Conservation (phyloP, 2,329 filamentous ascomycete species). For the Graphilbum fragrans region DNA sequence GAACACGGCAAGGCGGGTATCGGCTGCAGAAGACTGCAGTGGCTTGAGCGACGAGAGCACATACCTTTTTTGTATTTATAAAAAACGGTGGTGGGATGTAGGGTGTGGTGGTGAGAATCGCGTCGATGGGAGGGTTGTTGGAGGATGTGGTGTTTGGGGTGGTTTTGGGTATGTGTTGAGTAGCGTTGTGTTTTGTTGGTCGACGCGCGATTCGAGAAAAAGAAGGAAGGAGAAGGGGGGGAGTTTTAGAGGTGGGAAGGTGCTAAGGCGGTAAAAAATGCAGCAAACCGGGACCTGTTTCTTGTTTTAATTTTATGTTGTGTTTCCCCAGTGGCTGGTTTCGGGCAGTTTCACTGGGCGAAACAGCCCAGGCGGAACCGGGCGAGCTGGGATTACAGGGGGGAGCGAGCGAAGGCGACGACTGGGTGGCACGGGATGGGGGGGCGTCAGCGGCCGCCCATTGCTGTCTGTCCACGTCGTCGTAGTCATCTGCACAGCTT, state of each 20-base stretch:
- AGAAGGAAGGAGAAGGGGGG: conserved; percentile 2
- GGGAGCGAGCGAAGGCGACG: not conserved
- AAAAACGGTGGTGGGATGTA: no score
- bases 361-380: not conserved
- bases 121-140: not conserved
- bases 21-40: no score
- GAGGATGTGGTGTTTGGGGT: not conserved
- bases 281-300: not conserved
- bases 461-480: no score
- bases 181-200: conserved; percentile 1
- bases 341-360: conserved; percentile 3
- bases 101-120: not conserved
- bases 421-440: not conserved
- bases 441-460: no score
- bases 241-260: conserved; percentile 3
- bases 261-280: not conserved
- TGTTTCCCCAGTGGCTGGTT: conserved; percentile 1
- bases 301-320: not conserved
- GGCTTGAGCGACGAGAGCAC: no score
- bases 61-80: no score
- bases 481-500: no score
- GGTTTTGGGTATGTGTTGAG: not conserved
- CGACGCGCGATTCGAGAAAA: conserved; percentile 1
- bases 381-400: not conserved
- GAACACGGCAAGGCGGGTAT: no score